Evolutionary conservation across 2,329 filamentous ascomycete species (phyloP).

Genomic region (Calonectria montana): DNA sequence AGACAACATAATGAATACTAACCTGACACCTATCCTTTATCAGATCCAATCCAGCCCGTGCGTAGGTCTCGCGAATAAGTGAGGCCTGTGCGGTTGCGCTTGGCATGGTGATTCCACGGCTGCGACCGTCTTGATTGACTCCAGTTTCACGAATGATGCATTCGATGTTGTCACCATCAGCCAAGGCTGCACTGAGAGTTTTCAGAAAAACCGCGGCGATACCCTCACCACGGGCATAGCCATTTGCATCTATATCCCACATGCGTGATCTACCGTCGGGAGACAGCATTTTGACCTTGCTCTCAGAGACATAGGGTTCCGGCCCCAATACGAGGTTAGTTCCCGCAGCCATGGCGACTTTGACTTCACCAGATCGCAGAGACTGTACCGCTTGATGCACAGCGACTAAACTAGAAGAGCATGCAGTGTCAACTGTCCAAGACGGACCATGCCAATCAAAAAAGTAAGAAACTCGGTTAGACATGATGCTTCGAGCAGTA

Average conservation of each 20-base stretch:
- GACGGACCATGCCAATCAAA: slow-evolving; percentile 64
- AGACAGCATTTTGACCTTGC: slow-evolving; percentile 1
- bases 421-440: slow-evolving; percentile 62
- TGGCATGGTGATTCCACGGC: slow-evolving; percentile 59
- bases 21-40: slow-evolving; percentile 48
- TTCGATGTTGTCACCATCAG: slow-evolving; percentile 4
- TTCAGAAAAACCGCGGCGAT: slow-evolving; percentile 1
- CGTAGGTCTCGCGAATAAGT: slow-evolving; percentile 3
- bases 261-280: background rate
- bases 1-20: background rate
- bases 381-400: slow-evolving; percentile 54
- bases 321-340: slow-evolving; percentile 3
- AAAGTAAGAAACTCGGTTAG: slow-evolving; percentile 64
- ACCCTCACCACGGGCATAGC: slow-evolving; percentile 1
- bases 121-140: slow-evolving; percentile 14
- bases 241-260: slow-evolving; percentile 4
- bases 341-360: background rate
- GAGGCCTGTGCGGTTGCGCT: slow-evolving; percentile 54
- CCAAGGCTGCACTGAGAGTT: background rate
- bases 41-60: slow-evolving; percentile 46
- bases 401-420: slow-evolving; percentile 60
- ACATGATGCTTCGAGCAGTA: slow-evolving; percentile 54
- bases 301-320: background rate
- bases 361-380: background rate
- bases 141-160: slow-evolving; percentile 7